A percentile compares a stretch with the other conserved stretches of the same genome.
Conservation (phyloP, 306 rosid species). For the Trifolium subterraneum region DNA sequence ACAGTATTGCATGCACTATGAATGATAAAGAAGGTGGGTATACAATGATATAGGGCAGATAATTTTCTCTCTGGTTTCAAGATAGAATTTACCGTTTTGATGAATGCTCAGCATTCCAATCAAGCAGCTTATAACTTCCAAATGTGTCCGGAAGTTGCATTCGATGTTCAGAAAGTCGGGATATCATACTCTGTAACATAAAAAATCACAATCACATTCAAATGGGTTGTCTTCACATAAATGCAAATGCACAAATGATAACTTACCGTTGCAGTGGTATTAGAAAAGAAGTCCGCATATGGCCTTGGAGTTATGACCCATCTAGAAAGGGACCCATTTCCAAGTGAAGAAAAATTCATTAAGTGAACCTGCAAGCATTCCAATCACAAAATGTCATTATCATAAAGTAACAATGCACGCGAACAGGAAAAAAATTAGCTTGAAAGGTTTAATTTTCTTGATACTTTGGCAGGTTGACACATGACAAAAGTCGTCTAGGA, state of each 20-base stretch:
- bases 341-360: conserved; percentile 57
- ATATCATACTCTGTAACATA: conserved; percentile 66
- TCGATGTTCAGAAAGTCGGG: conserved; percentile 68
- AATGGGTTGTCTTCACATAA: conserved; percentile 39
- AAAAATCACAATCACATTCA: conserved; percentile 44
- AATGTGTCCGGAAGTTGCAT: conserved; percentile 72
- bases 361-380: conserved; percentile 65
- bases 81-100: conserved; percentile 56
- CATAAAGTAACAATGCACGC: conserved; percentile 29
- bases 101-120: conserved; percentile 69
- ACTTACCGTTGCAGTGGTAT: conserved; percentile 73
- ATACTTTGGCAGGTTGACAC: conserved; percentile 18
- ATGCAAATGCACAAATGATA: conserved; percentile 38
- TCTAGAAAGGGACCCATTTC: conserved; percentile 64
- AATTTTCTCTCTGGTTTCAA: conserved; percentile 1
- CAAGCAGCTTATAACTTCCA: conserved; percentile 68
- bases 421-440: conserved; percentile 8
- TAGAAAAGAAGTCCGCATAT: conserved; percentile 63
- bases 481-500: conserved; percentile 32
- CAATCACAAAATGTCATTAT: conserved; percentile 37
- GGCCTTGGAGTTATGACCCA: conserved; percentile 72
- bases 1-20: conserved; percentile 26
- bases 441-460: not conserved
- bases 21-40: conserved; percentile 29
- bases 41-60: conserved; percentile 3